Conservation (phyloP, 2,329 filamentous ascomycete genomes). For the Rhynchosporium secalis region DNA sequence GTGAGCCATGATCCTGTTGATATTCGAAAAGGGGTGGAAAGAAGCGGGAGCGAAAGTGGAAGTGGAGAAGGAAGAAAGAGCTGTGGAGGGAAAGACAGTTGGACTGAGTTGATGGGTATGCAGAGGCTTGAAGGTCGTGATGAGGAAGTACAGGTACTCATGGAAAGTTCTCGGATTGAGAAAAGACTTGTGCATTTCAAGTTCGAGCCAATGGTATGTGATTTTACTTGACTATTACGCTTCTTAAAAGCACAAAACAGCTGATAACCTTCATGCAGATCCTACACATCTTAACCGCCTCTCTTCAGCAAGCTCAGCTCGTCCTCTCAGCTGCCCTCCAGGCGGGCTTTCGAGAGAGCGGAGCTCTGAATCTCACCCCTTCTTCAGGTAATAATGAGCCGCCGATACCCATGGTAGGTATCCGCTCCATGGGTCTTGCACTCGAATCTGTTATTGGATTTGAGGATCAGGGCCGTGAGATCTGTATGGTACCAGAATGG, state of each 20-base stretch:
- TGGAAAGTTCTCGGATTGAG: constrained; percentile 9
- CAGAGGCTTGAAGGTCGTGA: constrained; percentile 24
- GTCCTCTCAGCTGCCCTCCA: constrained; percentile 74
- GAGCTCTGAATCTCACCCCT: constrained; percentile 65
- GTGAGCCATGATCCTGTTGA: constrained; percentile 77
- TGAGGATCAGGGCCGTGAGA: constrained; percentile 43
- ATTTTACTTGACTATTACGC: not conserved
- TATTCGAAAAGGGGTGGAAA: constrained; percentile 10
- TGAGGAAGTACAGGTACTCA: constrained; percentile 18
- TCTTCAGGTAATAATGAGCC: constrained; percentile 22
- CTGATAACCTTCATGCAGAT: constrained; percentile 57
- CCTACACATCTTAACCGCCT: constrained; percentile 80
- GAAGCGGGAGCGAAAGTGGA: constrained; percentile 16
- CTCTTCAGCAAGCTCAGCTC: constrained; percentile 70
- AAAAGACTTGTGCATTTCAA: constrained; percentile 75
- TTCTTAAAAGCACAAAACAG: not conserved
- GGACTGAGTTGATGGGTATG: constrained; percentile 45
- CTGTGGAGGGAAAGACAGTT: constrained; percentile 27
- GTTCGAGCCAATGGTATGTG: constrained; percentile 87
- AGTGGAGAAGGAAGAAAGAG: constrained; percentile 14
- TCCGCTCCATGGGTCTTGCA: constrained; percentile 78
- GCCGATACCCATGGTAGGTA: constrained; percentile 72
- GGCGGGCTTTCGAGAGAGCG: constrained; percentile 88
- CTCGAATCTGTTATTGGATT: constrained; percentile 80
- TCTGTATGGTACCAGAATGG: constrained; percentile 60